A percentile compares a stretch with the other conserved stretches of the same genome.
Evolutionary conservation across 2,329 filamentous ascomycete species (phyloP).

Genomic region (Epichloe sibirici): DNA sequence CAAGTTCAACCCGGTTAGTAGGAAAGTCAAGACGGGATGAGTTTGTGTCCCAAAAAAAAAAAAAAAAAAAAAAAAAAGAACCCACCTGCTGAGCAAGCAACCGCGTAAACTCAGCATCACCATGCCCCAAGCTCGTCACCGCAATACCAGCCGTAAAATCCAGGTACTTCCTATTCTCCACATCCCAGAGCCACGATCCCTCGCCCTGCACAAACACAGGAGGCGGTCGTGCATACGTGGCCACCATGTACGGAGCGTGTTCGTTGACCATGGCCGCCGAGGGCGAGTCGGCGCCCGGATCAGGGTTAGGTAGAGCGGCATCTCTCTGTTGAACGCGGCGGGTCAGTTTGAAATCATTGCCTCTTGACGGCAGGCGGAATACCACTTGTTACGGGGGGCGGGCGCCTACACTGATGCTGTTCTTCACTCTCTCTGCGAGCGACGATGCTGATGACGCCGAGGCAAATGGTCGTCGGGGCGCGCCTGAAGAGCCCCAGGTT

Average conservation of each 20-base stretch:
- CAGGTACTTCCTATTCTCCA: conserved; percentile 79
- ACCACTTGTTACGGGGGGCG: no score
- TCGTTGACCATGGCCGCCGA: conserved; percentile 64
- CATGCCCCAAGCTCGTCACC: conserved; percentile 86
- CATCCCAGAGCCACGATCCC: conserved; percentile 81
- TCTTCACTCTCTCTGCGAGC: conserved; percentile 20
- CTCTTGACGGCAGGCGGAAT: not conserved
- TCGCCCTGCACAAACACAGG: conserved; percentile 83
- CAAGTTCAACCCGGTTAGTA: not conserved
- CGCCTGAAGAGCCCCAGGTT: conserved; percentile 9
- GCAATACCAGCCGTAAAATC: conserved; percentile 96
- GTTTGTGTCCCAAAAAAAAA: not conserved
- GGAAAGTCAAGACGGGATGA: not conserved
- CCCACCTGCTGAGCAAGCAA: conserved; percentile 66
- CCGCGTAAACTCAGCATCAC: conserved; percentile 63
- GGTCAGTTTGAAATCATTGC: not conserved
- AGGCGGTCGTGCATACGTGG: conserved; percentile 82
- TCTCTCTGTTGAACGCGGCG: conserved; percentile 14
- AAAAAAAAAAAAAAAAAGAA: not conserved
- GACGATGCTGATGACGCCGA: conserved; percentile 21
- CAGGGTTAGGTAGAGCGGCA: conserved; percentile 46
- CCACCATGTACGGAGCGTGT: conserved; percentile 81
- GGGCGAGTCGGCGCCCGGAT: conserved; percentile 60
- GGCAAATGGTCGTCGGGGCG: not conserved
- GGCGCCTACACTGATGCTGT: conserved; percentile 20